phyloP scores from a whole-genome alignment of 225 moss, liverwort and hornwort genomes.

The Takakia lepidozioides region DNA sequence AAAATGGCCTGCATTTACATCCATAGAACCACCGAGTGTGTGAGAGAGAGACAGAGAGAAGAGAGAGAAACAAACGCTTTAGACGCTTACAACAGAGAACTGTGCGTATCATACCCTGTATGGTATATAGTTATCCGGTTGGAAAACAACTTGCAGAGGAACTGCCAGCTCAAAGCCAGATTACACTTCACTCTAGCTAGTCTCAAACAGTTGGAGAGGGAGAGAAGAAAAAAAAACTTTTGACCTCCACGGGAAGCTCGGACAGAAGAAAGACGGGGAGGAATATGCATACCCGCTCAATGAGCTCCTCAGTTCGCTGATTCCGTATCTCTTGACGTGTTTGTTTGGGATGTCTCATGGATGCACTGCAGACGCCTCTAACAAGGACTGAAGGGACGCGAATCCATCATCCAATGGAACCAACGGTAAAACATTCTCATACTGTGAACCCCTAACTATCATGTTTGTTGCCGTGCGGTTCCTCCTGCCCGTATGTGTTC shows the following conservation, averaged over 20 bases:
- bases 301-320: constrained; percentile 37
- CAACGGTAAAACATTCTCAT: constrained; percentile 25
- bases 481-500: too few relatives aligned
- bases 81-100: not conserved
- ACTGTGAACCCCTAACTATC: constrained; percentile 25
- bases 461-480: constrained; percentile 18
- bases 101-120: too few relatives aligned
- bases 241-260: too few relatives aligned
- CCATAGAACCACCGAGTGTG: too few relatives aligned
- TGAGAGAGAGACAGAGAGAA: too few relatives aligned
- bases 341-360: not conserved
- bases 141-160: too few relatives aligned
- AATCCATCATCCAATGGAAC: constrained; percentile 25
- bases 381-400: constrained; percentile 26
- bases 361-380: constrained; percentile 8
- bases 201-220: too few relatives aligned
- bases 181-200: too few relatives aligned
- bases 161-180: too few relatives aligned
- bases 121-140: too few relatives aligned
- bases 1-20: constrained; percentile 86
- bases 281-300: constrained; percentile 38
- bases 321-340: constrained; percentile 6
- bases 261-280: not conserved
- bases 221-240: too few relatives aligned
- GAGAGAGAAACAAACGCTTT: too few relatives aligned